phyloP scores from a whole-genome alignment of 2,329 filamentous ascomycete genomes.

The Pseudonectria buxi region DNA sequence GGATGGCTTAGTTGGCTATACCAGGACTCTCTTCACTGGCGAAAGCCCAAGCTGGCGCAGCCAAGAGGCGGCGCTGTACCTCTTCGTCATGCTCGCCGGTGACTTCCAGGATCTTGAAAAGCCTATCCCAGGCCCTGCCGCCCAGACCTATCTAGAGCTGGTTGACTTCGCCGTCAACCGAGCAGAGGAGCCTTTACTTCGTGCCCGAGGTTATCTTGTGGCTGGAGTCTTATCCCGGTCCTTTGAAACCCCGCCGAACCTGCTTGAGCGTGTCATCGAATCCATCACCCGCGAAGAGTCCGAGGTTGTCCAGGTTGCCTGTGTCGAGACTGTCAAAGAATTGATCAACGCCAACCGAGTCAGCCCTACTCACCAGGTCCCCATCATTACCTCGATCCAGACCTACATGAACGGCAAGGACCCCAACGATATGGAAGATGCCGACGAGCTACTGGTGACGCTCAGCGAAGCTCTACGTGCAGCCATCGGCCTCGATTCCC shows the following conservation, averaged over 20 bases:
- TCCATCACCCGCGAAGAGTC: conserved; percentile 69
- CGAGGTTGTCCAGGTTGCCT: conserved; percentile 87
- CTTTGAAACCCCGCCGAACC: conserved; percentile 53
- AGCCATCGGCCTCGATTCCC: conserved; percentile 72
- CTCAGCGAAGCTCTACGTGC: conserved; percentile 80
- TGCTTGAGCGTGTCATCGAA: conserved; percentile 67
- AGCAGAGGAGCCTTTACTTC: conserved; percentile 65
- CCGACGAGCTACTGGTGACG: conserved; percentile 86
- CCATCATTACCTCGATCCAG: conserved; percentile 56
- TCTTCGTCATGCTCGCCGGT: conserved; percentile 75
- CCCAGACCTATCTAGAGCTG: conserved; percentile 70
- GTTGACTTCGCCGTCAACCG: conserved; percentile 70
- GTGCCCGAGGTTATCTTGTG: conserved; percentile 80
- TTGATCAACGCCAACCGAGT: conserved; percentile 50
- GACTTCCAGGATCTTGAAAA: conserved; percentile 77
- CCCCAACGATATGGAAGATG: conserved; percentile 74
- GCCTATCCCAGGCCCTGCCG: conserved; percentile 60
- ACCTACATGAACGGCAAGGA: conserved; percentile 76
- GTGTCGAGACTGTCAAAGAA: conserved; percentile 76
- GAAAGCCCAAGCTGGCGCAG: conserved; percentile 46
- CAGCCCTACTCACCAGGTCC: conserved; percentile 49
- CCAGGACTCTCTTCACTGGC: conserved; percentile 63
- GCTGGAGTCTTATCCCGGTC: conserved; percentile 72
- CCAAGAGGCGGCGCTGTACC: conserved; percentile 76
- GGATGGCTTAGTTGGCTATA: conserved; percentile 72